Evolutionary conservation across 2,329 filamentous ascomycete genomes (phyloP).

Genomic region (Dactylellina haptotyla): DNA sequence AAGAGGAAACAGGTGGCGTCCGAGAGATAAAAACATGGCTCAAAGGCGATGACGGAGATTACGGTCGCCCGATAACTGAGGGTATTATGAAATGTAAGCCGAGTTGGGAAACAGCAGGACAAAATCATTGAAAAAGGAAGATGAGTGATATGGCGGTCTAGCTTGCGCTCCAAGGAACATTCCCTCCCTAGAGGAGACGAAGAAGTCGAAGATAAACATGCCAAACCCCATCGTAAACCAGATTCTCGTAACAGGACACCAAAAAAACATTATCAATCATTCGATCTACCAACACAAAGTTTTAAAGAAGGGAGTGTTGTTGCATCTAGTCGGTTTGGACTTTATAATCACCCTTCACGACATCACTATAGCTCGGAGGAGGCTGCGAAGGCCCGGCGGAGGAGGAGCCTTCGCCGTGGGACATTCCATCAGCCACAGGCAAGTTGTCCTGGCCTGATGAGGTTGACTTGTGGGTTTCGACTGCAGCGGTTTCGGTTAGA

Average conservation of each 20-base stretch:
- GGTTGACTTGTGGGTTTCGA: conserved; percentile 56
- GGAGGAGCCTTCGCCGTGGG: conserved; percentile 61
- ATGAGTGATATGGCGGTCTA: no score
- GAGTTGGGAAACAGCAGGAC: no score
- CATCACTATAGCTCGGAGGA: conserved; percentile 90
- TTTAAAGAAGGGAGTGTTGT: not conserved
- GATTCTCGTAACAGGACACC: not conserved
- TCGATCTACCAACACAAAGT: not conserved
- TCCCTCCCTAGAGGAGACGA: no score
- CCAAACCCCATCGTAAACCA: no score
- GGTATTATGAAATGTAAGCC: no score
- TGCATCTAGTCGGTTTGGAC: conserved; percentile 70
- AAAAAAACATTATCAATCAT: not conserved
- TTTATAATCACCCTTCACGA: conserved; percentile 89
- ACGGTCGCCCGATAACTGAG: no score
- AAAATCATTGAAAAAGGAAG: no score
- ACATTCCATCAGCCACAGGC: conserved; percentile 60
- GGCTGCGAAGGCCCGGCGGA: conserved; percentile 59
- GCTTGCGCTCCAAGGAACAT: no score
- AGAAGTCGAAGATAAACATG: no score
- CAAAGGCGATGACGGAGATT: no score
- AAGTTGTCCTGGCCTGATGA: conserved; percentile 60
- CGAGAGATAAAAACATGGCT: no score
- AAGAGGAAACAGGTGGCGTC: not conserved
- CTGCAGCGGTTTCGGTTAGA: conserved; percentile 50